These are phyloP conservation scores for Gossypium gossypioides DNA, from an alignment of 441 rosid species.

Conservation along the genomic window DNA sequence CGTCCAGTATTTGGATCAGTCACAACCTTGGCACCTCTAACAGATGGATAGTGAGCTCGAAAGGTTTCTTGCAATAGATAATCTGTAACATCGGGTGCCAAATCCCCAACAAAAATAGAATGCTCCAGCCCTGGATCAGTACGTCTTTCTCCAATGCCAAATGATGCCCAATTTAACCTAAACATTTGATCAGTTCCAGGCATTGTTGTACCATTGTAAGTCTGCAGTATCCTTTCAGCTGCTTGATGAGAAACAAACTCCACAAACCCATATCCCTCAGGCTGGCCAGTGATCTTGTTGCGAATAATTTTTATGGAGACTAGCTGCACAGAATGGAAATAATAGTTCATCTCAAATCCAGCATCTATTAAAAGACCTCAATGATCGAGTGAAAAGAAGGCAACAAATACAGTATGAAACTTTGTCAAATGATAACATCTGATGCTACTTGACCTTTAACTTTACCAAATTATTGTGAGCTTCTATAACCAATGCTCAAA, in stretches of 20 bases:
- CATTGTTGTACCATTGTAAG: constrained; percentile 73
- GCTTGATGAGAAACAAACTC: constrained; percentile 82
- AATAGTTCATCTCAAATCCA: neutral
- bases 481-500: neutral
- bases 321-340: constrained; percentile 35
- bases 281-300: constrained; percentile 79
- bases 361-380: neutral
- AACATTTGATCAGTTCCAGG: constrained; percentile 72
- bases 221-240: constrained; percentile 74
- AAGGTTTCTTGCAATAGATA: constrained; percentile 87
- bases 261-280: constrained; percentile 93
- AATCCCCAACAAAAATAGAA: constrained; percentile 90
- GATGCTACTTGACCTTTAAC: neutral
- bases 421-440: neutral
- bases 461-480: neutral
- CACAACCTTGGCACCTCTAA: constrained; percentile 96
- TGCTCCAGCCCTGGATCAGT: constrained; percentile 82
- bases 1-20: constrained; percentile 94
- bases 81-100: constrained; percentile 85
- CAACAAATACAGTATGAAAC: neutral
- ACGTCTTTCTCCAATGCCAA: constrained; percentile 78
- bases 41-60: constrained; percentile 66
- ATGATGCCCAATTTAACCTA: constrained; percentile 94
- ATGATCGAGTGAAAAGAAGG: neutral
- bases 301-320: constrained; percentile 80